Percentiles rank a stretch among this genome's conserved stretches.
These are phyloP conservation scores for Beauveria sp. DNA, from an alignment of 2,329 filamentous ascomycete genomes.

Conservation along the genomic window DNA sequence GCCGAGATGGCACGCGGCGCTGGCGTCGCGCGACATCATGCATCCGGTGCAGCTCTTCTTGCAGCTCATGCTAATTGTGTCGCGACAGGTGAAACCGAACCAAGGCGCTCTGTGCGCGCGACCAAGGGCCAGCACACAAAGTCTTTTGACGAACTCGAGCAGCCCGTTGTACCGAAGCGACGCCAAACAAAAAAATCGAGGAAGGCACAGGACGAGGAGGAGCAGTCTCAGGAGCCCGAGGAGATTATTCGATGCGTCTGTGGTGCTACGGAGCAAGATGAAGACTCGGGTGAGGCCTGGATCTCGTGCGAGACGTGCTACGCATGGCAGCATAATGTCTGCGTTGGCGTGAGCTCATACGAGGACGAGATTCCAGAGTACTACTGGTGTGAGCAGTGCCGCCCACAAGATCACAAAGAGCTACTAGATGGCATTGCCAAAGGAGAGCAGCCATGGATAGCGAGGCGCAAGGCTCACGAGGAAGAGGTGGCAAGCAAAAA, in stretches of 20 bases:
- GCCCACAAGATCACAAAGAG: slow-evolving; percentile 73
- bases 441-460: slow-evolving; percentile 84
- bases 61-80: slow-evolving; percentile 10
- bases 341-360: slow-evolving; percentile 76
- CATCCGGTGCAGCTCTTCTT: slow-evolving; percentile 15
- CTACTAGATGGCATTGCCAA: slow-evolving; percentile 69
- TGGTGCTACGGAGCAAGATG: slow-evolving; percentile 76
- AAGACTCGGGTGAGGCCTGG: slow-evolving; percentile 84
- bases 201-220: slow-evolving; percentile 52
- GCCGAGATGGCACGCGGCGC: neutral
- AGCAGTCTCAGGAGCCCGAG: slow-evolving; percentile 33
- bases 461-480: slow-evolving; percentile 54
- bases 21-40: slow-evolving; percentile 11
- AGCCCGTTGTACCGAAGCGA: slow-evolving; percentile 45
- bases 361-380: slow-evolving; percentile 70
- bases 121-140: slow-evolving; percentile 96
- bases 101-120: slow-evolving; percentile 86
- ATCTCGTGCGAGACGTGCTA: slow-evolving; percentile 90
- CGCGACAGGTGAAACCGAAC: slow-evolving; percentile 53
- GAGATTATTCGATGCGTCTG: slow-evolving; percentile 91
- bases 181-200: slow-evolving; percentile 42
- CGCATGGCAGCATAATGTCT: slow-evolving; percentile 97
- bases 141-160: slow-evolving; percentile 69
- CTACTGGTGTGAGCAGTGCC: slow-evolving; percentile 91
- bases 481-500: slow-evolving; percentile 52